These are phyloP conservation scores for Xylaria hypoxylon DNA, from an alignment of 2,329 filamentous ascomycete genomes.

Conservation along the genomic window DNA sequence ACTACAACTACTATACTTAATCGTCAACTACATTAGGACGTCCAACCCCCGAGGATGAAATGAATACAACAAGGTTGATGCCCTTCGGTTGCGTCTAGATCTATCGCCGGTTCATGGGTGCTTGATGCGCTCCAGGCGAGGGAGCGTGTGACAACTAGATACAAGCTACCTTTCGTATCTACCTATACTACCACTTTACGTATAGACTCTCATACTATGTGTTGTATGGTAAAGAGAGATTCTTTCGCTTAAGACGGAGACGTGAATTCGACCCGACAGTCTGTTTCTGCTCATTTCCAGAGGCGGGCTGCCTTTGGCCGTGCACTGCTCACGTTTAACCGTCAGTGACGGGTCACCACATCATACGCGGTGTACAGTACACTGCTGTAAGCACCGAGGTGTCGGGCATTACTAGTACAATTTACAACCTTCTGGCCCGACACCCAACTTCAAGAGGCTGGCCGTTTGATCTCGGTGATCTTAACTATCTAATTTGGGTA, in stretches of 20 bases:
- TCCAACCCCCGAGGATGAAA: neutral
- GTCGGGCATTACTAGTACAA: slow-evolving; percentile 26
- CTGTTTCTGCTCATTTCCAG: slow-evolving; percentile 22
- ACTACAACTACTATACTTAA: too few species aligned
- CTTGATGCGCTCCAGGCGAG: slow-evolving; percentile 12
- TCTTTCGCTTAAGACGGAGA: slow-evolving; percentile 19
- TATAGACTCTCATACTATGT: neutral
- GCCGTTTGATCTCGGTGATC: slow-evolving; percentile 17
- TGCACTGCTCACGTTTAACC: slow-evolving; percentile 12
- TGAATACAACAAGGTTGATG: neutral
- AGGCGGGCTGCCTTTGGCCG: slow-evolving; percentile 10
- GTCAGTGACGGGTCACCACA: slow-evolving; percentile 24
- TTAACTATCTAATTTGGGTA: slow-evolving; percentile 22
- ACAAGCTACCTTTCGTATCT: neutral
- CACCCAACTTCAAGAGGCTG: slow-evolving; percentile 17
- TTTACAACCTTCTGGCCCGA: slow-evolving; percentile 8
- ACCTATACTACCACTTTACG: neutral
- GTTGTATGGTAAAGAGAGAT: slow-evolving; percentile 6
- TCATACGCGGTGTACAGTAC: slow-evolving; percentile 2
- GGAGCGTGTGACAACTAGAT: slow-evolving; percentile 12
- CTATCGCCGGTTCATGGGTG: slow-evolving; percentile 12
- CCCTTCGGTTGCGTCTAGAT: slow-evolving; percentile 1
- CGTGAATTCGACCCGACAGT: slow-evolving; percentile 30
- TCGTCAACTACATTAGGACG: neutral
- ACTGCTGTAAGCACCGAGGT: slow-evolving; percentile 29